These are phyloP conservation scores for Eucalyptus marginata DNA, from an alignment of 345 rosid species.

Conservation along the genomic window DNA sequence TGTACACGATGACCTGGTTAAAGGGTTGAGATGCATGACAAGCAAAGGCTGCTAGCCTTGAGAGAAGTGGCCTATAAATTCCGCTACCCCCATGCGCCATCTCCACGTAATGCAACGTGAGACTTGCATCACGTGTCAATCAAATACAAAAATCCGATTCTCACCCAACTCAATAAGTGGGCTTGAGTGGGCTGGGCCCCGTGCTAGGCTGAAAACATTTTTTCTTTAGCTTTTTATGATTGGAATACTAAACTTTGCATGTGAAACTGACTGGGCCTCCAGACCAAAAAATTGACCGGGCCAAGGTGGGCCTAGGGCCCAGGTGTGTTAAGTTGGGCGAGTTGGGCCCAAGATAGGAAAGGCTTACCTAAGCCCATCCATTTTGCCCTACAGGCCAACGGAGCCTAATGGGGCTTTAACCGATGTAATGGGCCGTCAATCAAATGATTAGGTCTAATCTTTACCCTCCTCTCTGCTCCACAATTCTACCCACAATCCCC, in stretches of 20 bases:
- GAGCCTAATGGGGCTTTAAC: not conserved
- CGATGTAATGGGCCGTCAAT: not conserved
- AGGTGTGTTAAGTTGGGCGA: not conserved
- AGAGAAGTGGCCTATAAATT: not conserved
- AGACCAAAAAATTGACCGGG: not conserved
- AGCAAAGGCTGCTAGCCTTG: not conserved
- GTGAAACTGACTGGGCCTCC: not conserved
- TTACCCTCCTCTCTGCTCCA: not conserved
- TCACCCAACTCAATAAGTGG: not conserved
- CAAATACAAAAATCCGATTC: not conserved
- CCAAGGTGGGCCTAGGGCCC: not conserved
- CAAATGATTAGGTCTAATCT: not conserved
- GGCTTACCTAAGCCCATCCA: not conserved
- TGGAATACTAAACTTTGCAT: not conserved
- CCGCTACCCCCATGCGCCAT: not conserved
- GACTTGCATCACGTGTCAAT: not conserved
- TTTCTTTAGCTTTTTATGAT: not conserved
- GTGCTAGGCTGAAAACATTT: not conserved
- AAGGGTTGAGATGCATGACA: not conserved
- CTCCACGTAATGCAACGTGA: not conserved
- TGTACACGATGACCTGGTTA: not conserved
- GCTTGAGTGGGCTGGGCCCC: not conserved
- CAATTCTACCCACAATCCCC: not conserved
- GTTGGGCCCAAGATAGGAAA: not conserved
- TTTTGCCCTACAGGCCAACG: not conserved